Base-by-base conservation (phyloP, 306 rosid genomes). In the Ammopiptanthus mongolicus region DNA sequence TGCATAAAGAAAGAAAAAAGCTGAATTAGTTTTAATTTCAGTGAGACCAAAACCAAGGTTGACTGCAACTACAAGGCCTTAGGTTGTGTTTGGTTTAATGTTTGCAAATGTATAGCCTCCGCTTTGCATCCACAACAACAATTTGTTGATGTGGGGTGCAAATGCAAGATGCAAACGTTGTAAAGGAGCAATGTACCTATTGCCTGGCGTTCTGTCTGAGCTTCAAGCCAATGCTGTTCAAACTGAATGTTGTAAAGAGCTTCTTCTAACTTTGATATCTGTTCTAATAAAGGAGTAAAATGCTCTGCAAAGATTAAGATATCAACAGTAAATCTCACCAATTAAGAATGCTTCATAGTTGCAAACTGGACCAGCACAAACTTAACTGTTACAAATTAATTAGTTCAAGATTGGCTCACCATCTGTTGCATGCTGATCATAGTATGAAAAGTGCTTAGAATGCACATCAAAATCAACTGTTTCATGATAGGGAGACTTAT, bases 161-260 rank as follows among this genome's bases (percentile, higher is more conserved):
- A n/a, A n/a, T n/a, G n/a, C n/a, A n/a, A n/a, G n/a, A n/a, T n/a
- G n/a, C n/a, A n/a, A n/a, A n/a, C n/a, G n/a, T n/a, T n/a, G n/a
- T n/a, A n/a, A 57, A 39, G n/a, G 18, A n/a, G 5, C 25, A 71
- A 58, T 15, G 14, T 89, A 89, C 92, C 83, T 72, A 86, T 72
- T 72, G 90, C 86, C 57, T 89, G 97, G 17, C 94, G 91, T 62
- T 87, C 89, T 5, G 95, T 91, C 57, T 89, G 97, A 77, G 95
- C 97, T 71, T 89, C 92, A 5, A 89, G 88, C 97, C 97, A 91
- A 77, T 91, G 97, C 73, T 91, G 95, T 75, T 91, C 97, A 61
- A 87, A 89, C 78, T 86, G 91, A 74, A 91, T 84, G 87, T 87
- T 89, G 73, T 86, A 91, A 47, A 91, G 97, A 64, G 92, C 89